These are phyloP conservation scores for Coemansia aciculifera DNA, from an alignment of 192 early-diverging fungal genomes.

Conservation along the genomic window DNA sequence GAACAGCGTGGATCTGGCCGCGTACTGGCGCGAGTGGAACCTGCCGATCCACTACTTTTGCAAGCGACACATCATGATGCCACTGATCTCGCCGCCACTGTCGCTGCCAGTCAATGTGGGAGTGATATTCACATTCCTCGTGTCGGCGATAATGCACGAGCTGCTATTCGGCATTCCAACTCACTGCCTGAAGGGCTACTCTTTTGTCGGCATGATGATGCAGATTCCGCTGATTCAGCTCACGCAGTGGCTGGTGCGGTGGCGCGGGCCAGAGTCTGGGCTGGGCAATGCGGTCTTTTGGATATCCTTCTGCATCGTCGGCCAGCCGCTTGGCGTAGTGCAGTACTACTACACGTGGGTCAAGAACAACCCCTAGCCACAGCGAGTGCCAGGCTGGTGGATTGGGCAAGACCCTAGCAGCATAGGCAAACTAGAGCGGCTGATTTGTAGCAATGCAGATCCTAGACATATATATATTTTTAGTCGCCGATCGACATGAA, in stretches of 20 bases:
- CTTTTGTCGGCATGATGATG: constrained; percentile 77
- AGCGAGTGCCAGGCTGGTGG: background rate
- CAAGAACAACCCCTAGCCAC: constrained; percentile 48
- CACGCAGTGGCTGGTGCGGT: constrained; percentile 66
- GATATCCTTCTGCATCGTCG: constrained; percentile 79
- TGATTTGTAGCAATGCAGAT: constrained; percentile 1
- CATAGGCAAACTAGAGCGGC: background rate
- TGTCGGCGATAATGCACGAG: constrained; percentile 89
- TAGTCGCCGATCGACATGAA: background rate
- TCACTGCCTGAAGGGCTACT: constrained; percentile 75
- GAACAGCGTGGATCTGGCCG: constrained; percentile 75
- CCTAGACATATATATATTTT: background rate
- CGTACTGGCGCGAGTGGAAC: constrained; percentile 93
- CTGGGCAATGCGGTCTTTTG: constrained; percentile 80
- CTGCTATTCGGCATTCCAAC: constrained; percentile 83
- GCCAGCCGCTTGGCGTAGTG: constrained; percentile 72
- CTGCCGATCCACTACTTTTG: constrained; percentile 83
- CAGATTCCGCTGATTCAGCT: constrained; percentile 77
- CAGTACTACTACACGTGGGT: constrained; percentile 74
- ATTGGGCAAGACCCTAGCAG: background rate
- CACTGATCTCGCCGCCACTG: constrained; percentile 67
- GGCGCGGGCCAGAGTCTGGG: constrained; percentile 66
- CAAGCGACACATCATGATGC: constrained; percentile 87
- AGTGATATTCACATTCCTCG: constrained; percentile 68
- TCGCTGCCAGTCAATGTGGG: constrained; percentile 57